Conservation (phyloP, 345 rosid genomes). For the Psidium friedrichsthalianum region DNA sequence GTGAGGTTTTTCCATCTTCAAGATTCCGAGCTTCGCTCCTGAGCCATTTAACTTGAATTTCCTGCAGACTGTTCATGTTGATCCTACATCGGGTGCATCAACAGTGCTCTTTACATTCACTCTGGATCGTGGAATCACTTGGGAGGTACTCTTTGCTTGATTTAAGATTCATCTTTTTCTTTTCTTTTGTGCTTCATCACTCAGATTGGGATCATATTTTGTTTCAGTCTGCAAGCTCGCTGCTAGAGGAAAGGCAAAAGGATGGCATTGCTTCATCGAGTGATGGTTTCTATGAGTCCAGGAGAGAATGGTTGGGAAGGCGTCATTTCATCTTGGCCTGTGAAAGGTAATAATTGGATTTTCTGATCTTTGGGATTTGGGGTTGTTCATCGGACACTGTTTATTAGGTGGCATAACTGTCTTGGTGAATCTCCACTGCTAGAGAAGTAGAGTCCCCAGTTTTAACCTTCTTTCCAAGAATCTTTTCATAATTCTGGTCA, state of each 20-base stretch:
- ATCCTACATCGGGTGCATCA: constrained; percentile 92
- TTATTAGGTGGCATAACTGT: not conserved
- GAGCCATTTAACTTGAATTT: constrained; percentile 12
- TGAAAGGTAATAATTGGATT: constrained; percentile 49
- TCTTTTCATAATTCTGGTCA: not conserved
- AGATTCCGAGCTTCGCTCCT: not conserved
- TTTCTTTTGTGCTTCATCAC: not conserved
- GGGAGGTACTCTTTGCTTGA: constrained; percentile 51
- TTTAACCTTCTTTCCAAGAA: not conserved
- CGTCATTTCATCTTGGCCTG: constrained; percentile 86
- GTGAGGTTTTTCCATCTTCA: constrained; percentile 22
- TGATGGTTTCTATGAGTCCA: constrained; percentile 97
- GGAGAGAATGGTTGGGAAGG: constrained; percentile 92
- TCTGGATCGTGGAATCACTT: constrained; percentile 85
- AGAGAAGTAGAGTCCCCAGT: not conserved
- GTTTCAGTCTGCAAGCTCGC: constrained; percentile 60
- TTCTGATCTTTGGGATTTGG: not conserved
- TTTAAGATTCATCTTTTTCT: not conserved
- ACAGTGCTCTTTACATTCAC: constrained; percentile 84
- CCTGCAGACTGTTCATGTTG: constrained; percentile 84
- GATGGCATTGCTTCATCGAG: constrained; percentile 69
- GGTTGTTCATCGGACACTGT: not conserved
- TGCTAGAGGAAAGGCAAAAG: constrained; percentile 68
- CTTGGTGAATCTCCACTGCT: not conserved
- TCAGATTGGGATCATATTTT: not conserved